These are phyloP conservation scores for Colletotrichum tofieldiae DNA, from an alignment of 2,329 filamentous ascomycete species.

Conservation along the genomic window DNA sequence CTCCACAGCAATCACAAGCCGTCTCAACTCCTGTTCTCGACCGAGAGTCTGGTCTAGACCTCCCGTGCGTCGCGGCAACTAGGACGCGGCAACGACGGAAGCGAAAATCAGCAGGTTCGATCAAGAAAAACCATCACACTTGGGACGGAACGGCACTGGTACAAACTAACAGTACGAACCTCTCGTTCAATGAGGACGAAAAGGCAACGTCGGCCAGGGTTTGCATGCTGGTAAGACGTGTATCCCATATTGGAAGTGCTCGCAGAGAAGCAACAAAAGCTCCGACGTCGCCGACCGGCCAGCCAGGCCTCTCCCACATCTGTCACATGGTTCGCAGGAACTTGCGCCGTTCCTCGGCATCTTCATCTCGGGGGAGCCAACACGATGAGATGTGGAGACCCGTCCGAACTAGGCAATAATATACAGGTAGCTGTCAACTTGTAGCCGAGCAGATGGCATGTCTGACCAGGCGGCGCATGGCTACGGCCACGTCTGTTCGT, in stretches of 20 bases:
- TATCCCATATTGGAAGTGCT: not conserved
- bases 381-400: not conserved
- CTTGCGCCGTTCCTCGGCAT: not conserved
- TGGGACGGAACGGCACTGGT: too few species aligned
- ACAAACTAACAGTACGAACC: not conserved
- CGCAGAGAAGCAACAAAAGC: not conserved
- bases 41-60: not conserved
- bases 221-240: not conserved
- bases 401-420: constrained; percentile 7
- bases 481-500: not conserved
- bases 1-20: not conserved
- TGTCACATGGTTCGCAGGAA: constrained; percentile 9
- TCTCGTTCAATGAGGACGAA: not conserved
- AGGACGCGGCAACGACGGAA: not conserved
- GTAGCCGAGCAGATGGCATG: not conserved
- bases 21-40: not conserved
- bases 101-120: not conserved
- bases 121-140: not conserved
- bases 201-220: too few species aligned
- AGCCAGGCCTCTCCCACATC: not conserved
- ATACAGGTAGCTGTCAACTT: constrained; percentile 5
- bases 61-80: too few species aligned
- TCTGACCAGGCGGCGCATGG: not conserved
- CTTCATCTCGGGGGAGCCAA: not conserved
- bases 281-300: not conserved